These are phyloP conservation scores for Glomus cerebriforme DNA, from an alignment of 192 early-diverging fungal species.

Conservation along the genomic window DNA sequence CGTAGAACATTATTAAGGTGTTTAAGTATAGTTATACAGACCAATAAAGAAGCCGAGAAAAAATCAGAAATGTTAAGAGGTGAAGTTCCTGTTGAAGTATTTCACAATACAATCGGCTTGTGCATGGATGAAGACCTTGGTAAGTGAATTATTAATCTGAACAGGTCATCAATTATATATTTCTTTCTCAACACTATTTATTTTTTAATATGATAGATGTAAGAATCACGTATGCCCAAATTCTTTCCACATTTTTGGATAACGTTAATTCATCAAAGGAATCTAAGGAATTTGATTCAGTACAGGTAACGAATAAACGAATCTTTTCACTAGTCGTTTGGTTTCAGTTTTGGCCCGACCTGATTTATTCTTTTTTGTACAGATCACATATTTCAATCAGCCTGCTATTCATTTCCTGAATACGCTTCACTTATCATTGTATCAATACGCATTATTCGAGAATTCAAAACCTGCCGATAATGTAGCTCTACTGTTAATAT, in stretches of 20 bases:
- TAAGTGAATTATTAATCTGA: not conserved
- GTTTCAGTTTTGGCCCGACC: not conserved
- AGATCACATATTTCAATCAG: slow-evolving; percentile 19
- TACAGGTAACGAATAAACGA: not conserved
- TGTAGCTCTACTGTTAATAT: slow-evolving; percentile 1
- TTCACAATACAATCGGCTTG: slow-evolving; percentile 40
- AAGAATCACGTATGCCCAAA: slow-evolving; percentile 44
- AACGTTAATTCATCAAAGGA: slow-evolving; percentile 29
- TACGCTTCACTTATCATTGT: slow-evolving; percentile 25
- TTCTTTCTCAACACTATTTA: not conserved
- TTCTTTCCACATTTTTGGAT: slow-evolving; percentile 44
- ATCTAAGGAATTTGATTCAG: not conserved
- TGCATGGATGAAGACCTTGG: slow-evolving; percentile 38
- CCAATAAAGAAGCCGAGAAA: slow-evolving; percentile 42
- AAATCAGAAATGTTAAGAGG: slow-evolving; percentile 35
- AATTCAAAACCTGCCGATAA: slow-evolving; percentile 9
- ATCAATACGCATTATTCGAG: slow-evolving; percentile 15
- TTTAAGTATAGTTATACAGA: slow-evolving; percentile 45
- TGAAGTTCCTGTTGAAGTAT: slow-evolving; percentile 43
- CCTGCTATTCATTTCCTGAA: slow-evolving; percentile 25
- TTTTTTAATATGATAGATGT: slow-evolving; percentile 35
- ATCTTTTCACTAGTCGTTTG: not conserved
- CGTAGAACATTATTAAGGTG: slow-evolving; percentile 48
- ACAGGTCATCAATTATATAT: not conserved
- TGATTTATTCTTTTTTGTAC: not conserved